Evolutionary conservation across 2,329 filamentous ascomycete species (phyloP).

Genomic region (Aspergillus udagawae): DNA sequence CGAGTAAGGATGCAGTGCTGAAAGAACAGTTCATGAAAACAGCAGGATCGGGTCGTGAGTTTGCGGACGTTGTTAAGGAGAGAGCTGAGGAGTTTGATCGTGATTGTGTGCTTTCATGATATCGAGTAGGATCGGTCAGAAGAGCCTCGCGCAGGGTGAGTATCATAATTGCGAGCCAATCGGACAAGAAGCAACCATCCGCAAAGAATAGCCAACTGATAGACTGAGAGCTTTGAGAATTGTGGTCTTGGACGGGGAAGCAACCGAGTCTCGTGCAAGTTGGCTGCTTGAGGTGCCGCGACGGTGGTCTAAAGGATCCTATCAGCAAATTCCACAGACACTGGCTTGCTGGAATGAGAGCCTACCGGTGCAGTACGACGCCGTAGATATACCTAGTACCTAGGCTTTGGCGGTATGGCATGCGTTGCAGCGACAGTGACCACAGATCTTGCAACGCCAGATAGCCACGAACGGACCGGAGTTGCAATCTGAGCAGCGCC

Average conservation of each 20-base stretch:
- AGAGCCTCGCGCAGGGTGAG: neutral
- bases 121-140: neutral
- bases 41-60: slow-evolving; percentile 7
- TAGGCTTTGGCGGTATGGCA: slow-evolving; percentile 37
- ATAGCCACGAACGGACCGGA: slow-evolving; percentile 39
- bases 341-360: neutral
- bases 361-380: neutral
- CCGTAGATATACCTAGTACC: slow-evolving; percentile 10
- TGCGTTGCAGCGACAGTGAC: slow-evolving; percentile 38
- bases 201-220: neutral
- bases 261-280: neutral
- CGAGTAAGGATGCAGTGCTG: slow-evolving; percentile 6
- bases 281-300: neutral
- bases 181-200: neutral
- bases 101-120: neutral
- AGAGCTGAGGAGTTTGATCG: neutral
- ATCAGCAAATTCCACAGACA: neutral
- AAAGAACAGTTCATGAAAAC: slow-evolving; percentile 1
- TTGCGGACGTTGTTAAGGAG: neutral
- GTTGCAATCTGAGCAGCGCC: slow-evolving; percentile 43
- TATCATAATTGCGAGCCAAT: neutral
- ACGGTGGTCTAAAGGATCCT: neutral
- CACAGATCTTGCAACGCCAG: slow-evolving; percentile 43
- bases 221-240: neutral
- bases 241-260: too few species aligned